phyloP scores from a whole-genome alignment of 164 flowering plant genomes.

The Protea cynaroides region DNA sequence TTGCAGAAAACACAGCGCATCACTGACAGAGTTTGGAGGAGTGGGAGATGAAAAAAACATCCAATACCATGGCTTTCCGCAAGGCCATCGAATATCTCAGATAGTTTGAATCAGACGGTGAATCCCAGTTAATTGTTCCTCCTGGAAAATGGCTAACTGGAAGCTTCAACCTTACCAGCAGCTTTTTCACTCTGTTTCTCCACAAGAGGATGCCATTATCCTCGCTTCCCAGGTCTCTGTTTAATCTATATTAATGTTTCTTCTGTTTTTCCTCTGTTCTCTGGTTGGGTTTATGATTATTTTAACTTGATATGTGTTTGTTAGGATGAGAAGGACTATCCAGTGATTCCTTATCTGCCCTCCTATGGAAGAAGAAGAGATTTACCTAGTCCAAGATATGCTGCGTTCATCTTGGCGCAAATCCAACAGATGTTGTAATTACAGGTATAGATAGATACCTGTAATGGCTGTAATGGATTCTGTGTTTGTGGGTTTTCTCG shows the following conservation, averaged over 20 bases:
- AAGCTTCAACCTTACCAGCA: constrained; percentile 29
- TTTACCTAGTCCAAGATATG: constrained; percentile 13
- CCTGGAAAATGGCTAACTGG: constrained; percentile 38
- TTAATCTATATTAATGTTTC: too few relatives aligned
- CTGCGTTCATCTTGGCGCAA: constrained; percentile 26
- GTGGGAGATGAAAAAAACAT: constrained; percentile 20
- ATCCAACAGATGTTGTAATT: constrained; percentile 30
- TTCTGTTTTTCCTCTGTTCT: background rate
- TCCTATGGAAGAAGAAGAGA: constrained; percentile 35
- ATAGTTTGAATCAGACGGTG: too few relatives aligned
- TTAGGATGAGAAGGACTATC: constrained; percentile 13
- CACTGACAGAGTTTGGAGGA: constrained; percentile 15
- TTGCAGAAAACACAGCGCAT: too few relatives aligned
- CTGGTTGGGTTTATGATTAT: too few relatives aligned
- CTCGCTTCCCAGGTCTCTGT: too few relatives aligned
- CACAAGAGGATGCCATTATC: constrained; percentile 31
- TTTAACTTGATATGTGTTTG: constrained; percentile 7
- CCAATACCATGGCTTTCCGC: constrained; percentile 18
- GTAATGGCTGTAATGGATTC: too few relatives aligned
- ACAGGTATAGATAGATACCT: too few relatives aligned
- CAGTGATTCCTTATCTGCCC: constrained; percentile 17
- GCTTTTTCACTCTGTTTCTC: constrained; percentile 32
- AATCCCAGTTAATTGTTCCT: constrained; percentile 29
- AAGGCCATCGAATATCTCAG: constrained; percentile 12
- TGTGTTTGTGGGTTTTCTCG: too few relatives aligned